Base-by-base conservation (phyloP, 2,329 filamentous ascomycete genomes). In the Sarocladium strictum region DNA sequence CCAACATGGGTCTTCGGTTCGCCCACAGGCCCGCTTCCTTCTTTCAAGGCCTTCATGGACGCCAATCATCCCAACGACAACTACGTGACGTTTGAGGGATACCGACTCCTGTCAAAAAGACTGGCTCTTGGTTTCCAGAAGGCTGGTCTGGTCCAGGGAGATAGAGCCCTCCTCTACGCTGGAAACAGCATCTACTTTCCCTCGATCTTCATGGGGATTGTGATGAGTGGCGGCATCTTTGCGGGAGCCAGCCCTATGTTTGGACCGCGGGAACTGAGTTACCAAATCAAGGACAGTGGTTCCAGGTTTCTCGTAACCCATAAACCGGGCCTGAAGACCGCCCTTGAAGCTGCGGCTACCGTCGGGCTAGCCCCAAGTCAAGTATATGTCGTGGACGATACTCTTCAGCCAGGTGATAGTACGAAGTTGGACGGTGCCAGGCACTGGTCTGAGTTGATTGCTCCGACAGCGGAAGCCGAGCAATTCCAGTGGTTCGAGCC, bases 211-310 rank as follows among this genome's bases (percentile, higher is more conserved):
- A 76, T 90, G 68, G 89, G 89, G 15, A 76, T 87, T 19, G 75
- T 90, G 50, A 90, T 90, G 81, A 86, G 89, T 0, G 87, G 87
- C 3, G 87, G 87, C 2, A 73, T 93, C 54, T 93, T 93, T 70
- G 87, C 85, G 0, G 89, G 87, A 24, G 86, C 86, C 2, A 90
- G 90, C 57, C 86, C 86, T 0, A 77, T 76, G 6, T 90, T 65
- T 53, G 84, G 89, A 0, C 73, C 81, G 0, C 75, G 87, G 19
- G 53, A 57, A 38, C 49, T 57, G 14, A 53, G 37, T 14, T 45
- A 53, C 27, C 55, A 57, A 47, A 53, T 57, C 19, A 57, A 49
- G 17, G 53, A 57, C 14, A 53, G 37, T 19, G 40, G 43, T 12
- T 38, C 55, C 3, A 29, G 33, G 19, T 15, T 19, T 29, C 9